These are phyloP conservation scores for Eucalyptus camaldulensis DNA, from an alignment of 345 rosid species.

Conservation along the genomic window DNA sequence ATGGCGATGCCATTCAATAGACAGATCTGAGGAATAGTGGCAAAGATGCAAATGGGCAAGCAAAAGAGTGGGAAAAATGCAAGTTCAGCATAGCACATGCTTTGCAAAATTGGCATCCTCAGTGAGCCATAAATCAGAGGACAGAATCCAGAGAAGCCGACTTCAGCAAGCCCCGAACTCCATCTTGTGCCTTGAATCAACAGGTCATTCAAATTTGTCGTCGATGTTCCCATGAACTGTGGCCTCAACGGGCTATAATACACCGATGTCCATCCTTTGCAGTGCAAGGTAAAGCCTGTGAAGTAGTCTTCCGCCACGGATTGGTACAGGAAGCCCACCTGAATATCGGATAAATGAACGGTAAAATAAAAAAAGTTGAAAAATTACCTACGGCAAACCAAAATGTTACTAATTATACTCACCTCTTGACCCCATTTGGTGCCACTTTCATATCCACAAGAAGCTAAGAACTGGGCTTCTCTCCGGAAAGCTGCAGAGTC, in stretches of 20 bases:
- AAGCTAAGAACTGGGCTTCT: constrained; percentile 9
- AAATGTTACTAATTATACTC: background rate
- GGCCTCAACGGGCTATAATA: constrained; percentile 18
- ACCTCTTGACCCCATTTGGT: constrained; percentile 33
- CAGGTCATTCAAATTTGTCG: constrained; percentile 8
- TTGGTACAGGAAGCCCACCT: constrained; percentile 29
- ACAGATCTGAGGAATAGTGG: constrained; percentile 26
- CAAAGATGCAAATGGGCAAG: constrained; percentile 15
- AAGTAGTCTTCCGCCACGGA: constrained; percentile 27
- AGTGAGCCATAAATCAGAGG: constrained; percentile 24
- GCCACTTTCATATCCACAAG: constrained; percentile 12
- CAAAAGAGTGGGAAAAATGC: background rate
- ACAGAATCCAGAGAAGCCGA: constrained; percentile 16
- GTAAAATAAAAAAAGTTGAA: background rate
- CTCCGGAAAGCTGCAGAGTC: background rate
- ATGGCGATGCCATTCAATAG: constrained; percentile 17
- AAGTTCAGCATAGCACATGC: constrained; percentile 7
- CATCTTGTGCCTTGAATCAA: constrained; percentile 25
- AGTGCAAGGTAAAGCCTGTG: constrained; percentile 15
- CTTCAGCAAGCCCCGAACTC: constrained; percentile 11
- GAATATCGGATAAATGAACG: background rate
- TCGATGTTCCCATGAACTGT: constrained; percentile 15
- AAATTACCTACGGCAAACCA: background rate
- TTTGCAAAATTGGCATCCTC: constrained; percentile 6
- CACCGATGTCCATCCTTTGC: constrained; percentile 28